phyloP scores from a whole-genome alignment of 352 stramenopile species.

The Phytophthora lateralis region DNA sequence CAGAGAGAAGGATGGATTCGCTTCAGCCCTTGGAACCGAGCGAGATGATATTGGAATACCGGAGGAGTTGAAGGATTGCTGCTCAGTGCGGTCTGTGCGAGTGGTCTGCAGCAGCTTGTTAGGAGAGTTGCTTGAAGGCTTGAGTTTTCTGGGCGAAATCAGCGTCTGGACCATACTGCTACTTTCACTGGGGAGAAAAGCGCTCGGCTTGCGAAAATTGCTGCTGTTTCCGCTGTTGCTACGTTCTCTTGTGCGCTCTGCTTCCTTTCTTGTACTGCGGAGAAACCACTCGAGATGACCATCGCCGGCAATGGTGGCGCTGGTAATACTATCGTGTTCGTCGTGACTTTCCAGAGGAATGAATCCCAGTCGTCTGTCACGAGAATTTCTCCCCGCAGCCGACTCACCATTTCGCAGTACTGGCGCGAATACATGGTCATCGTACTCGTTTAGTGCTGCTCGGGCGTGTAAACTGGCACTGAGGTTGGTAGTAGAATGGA shows the following conservation, averaged over 20 bases:
- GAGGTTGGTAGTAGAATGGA: slow-evolving; percentile 32
- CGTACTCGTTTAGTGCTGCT: slow-evolving; percentile 65
- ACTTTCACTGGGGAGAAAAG: slow-evolving; percentile 30
- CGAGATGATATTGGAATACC: slow-evolving; percentile 22
- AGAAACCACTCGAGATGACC: slow-evolving; percentile 37
- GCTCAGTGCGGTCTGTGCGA: slow-evolving; percentile 9
- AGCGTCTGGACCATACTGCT: slow-evolving; percentile 45
- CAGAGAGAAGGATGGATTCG: slow-evolving; percentile 21
- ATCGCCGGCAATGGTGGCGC: slow-evolving; percentile 36
- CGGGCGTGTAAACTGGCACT: slow-evolving; percentile 42
- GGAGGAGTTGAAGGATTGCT: neutral
- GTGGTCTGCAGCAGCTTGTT: slow-evolving; percentile 8
- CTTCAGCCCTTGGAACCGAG: slow-evolving; percentile 19
- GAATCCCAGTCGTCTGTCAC: slow-evolving; percentile 27
- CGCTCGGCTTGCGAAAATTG: slow-evolving; percentile 25
- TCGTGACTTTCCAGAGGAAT: slow-evolving; percentile 26
- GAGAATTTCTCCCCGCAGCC: slow-evolving; percentile 3
- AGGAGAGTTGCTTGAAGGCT: slow-evolving; percentile 13
- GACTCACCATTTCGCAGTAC: slow-evolving; percentile 7
- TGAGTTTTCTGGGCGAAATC: slow-evolving; percentile 42
- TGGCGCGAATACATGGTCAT: slow-evolving; percentile 62
- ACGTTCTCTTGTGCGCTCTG: slow-evolving; percentile 17
- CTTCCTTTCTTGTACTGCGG: slow-evolving; percentile 32
- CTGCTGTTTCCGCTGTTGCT: slow-evolving; percentile 27
- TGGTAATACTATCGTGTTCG: slow-evolving; percentile 27